These are phyloP conservation scores for Prinsepia uniflora DNA, from an alignment of 306 rosid species.

Conservation along the genomic window DNA sequence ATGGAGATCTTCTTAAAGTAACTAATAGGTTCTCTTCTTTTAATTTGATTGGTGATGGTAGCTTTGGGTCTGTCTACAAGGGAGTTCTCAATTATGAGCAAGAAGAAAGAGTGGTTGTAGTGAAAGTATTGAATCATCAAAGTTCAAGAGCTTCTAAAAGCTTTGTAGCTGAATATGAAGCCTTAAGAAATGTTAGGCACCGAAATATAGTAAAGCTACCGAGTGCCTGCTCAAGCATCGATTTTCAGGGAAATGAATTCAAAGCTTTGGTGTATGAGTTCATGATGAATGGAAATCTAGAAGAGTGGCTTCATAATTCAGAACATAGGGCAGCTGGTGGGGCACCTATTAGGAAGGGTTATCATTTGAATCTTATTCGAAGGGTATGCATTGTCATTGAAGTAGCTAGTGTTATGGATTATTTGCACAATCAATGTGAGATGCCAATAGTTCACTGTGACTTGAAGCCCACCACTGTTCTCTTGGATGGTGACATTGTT, in stretches of 20 bases:
- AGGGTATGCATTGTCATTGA: neutral
- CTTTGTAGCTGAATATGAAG: too few species aligned
- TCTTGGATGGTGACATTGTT: neutral
- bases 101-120: too few species aligned
- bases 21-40: too few species aligned
- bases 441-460: neutral
- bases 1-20: too few species aligned
- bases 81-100: too few species aligned
- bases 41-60: too few species aligned
- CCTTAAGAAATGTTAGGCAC: too few species aligned
- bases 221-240: conserved; percentile 10
- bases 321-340: neutral
- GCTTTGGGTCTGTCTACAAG: too few species aligned
- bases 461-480: neutral
- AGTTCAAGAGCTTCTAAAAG: too few species aligned
- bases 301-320: neutral
- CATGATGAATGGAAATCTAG: neutral
- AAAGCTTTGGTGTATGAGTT: conserved; percentile 6
- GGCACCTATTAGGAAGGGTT: neutral
- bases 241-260: neutral
- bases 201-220: neutral
- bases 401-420: neutral
- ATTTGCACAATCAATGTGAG: neutral
- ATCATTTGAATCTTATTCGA: neutral
- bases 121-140: too few species aligned